Evolutionary conservation across 192 early-diverging fungal species (phyloP).

Genomic region (Backusella macrospora): DNA sequence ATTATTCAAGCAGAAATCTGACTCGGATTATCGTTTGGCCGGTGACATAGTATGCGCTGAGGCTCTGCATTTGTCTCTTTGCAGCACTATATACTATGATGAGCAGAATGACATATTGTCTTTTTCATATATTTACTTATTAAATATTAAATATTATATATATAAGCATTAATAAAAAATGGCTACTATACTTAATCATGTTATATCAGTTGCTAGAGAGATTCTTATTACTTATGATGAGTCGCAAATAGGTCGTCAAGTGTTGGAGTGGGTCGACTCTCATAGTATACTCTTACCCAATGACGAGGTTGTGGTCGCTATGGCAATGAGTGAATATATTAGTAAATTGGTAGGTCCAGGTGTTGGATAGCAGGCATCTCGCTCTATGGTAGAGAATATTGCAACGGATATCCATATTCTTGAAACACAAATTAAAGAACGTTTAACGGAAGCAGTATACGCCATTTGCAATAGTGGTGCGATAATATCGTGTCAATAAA

Average conservation of each 20-base stretch:
- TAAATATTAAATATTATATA: not conserved
- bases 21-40: not conserved
- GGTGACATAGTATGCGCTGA: not conserved
- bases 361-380: not conserved
- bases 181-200: not conserved
- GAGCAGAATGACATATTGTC: not conserved
- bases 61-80: not conserved
- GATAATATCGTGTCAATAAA: not conserved
- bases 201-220: not conserved
- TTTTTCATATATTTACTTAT: not conserved
- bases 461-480: not conserved
- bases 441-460: not conserved
- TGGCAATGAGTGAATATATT: slow-evolving; percentile 4
- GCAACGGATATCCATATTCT: not conserved
- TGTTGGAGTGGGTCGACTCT: slow-evolving; percentile 8
- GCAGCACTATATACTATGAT: not conserved
- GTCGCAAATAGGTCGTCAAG: not conserved
- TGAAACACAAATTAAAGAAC: not conserved
- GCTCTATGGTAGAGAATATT: not conserved
- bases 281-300: slow-evolving; percentile 9
- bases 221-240: slow-evolving; percentile 14
- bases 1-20: not conserved
- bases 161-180: not conserved
- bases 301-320: not conserved
- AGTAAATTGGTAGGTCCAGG: not conserved